Base-by-base conservation (phyloP, 352 stramenopile species). In the Phytophthora tubulina region DNA sequence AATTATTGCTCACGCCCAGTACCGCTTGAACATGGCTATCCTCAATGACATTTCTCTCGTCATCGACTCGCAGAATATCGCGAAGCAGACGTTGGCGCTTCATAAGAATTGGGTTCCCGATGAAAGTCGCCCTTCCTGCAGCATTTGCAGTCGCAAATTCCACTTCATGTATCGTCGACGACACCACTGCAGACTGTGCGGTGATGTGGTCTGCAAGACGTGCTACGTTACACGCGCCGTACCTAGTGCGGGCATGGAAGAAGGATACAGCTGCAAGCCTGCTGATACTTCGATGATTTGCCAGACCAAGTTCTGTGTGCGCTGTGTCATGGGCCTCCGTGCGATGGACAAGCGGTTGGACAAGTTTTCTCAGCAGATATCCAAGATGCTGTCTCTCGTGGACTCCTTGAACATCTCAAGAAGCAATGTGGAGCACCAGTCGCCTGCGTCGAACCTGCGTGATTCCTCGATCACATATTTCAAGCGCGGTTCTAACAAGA, bases 221-320 rank as follows among this genome's bases (percentile, higher is more conserved):
- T 89, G 79, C 50, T 82, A 82, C 39, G 75, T 89, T 46, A 76
- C 72, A 3, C 81, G 81, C 6, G 56, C 50, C 0, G 79, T 88
- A 3, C 75, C 73, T 4, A 56, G 59, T 5, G 63, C 55, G 4
- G 57, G 69, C 27, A 60, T 73, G 56, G 63, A 69, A 6, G 44
- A 60, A 51, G 33, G 21, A 32, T 46, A 50, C 14, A 46, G 32
- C 15, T 66, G 59, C 46, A 67, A 63, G 14, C 48, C 57, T 33
- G 10, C 62, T 13, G 52, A 57, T 1, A 3, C 30, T 0, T 41
- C 44, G 10, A 27, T n/a, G 13, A 79, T 88, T 30, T 79, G 69
- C n/a, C 55, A 71, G 30, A 84, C 78, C 35, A 88, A 89, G 48
- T 89, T 89, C 38, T 89, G 81, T 44, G 79, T 89, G 56, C 79